These are phyloP conservation scores for Entomortierella lignicola DNA, from an alignment of 192 early-diverging fungal species.

Conservation along the genomic window DNA sequence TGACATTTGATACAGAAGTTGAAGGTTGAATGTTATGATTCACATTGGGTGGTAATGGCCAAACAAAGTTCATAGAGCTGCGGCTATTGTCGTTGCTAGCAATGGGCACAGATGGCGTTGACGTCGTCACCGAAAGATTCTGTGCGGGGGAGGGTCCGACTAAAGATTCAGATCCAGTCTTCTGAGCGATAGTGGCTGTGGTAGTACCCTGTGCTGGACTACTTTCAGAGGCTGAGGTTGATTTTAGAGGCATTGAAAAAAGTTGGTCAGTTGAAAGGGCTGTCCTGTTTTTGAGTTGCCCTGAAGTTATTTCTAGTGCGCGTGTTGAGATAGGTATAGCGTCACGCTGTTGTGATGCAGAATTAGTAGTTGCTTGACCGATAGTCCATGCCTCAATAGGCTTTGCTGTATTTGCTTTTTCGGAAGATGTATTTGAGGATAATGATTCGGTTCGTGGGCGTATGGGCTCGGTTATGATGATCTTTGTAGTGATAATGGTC, in stretches of 20 bases:
- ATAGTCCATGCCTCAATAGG: slow-evolving; percentile 46
- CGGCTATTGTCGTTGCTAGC: background rate
- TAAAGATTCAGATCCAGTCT: background rate
- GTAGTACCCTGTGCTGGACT: background rate
- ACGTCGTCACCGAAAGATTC: background rate
- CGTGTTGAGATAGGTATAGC: slow-evolving; percentile 41
- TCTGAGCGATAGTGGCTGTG: background rate
- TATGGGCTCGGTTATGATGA: slow-evolving; percentile 12
- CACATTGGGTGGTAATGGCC: slow-evolving; percentile 12
- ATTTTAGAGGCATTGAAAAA: too few relatives aligned
- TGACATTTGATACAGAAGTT: too few relatives aligned
- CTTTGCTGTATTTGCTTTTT: background rate
- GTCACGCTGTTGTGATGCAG: slow-evolving; percentile 25
- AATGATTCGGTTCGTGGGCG: slow-evolving; percentile 4
- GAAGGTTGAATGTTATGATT: background rate
- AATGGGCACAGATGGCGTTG: background rate
- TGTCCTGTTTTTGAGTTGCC: slow-evolving; percentile 8
- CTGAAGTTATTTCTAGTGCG: slow-evolving; percentile 10
- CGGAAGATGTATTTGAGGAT: background rate
- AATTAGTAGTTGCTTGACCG: slow-evolving; percentile 14
- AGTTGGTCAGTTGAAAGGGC: background rate
- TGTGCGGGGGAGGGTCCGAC: background rate
- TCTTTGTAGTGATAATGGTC: slow-evolving; percentile 20
- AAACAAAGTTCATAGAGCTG: background rate
- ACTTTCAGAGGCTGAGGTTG: too few relatives aligned